Conservation (phyloP, 2,329 filamentous ascomycete genomes). For the Parastagonospora nodorum region DNA sequence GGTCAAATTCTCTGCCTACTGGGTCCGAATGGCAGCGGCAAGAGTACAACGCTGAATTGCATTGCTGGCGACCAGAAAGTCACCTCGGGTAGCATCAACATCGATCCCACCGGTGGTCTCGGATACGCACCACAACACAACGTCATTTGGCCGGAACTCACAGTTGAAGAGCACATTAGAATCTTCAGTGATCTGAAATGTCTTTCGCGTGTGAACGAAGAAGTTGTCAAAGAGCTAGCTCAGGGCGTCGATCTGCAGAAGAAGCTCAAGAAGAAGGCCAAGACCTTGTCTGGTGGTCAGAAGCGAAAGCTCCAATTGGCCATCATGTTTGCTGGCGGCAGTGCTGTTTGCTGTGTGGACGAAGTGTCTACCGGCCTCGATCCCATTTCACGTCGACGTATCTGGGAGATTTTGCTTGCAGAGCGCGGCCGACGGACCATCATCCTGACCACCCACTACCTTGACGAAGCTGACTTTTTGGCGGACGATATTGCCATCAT, state of each 20-base stretch:
- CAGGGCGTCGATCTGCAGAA: constrained; percentile 72
- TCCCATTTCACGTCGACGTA: constrained; percentile 80
- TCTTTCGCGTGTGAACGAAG: constrained; percentile 40
- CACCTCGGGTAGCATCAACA: constrained; percentile 24
- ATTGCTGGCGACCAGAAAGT: constrained; percentile 29
- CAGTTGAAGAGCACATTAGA: constrained; percentile 33
- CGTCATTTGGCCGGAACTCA: constrained; percentile 34
- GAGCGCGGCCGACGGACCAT: constrained; percentile 80
- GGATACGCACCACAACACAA: constrained; percentile 35
- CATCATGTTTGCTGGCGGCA: constrained; percentile 91
- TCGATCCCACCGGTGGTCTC: constrained; percentile 29
- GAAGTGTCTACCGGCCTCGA: constrained; percentile 88
- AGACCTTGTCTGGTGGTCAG: constrained; percentile 84
- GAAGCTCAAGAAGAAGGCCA: constrained; percentile 71
- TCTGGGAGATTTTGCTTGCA: constrained; percentile 88
- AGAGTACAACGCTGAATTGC: constrained; percentile 32
- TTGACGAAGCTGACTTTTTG: constrained; percentile 6
- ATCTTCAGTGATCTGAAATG: constrained; percentile 37
- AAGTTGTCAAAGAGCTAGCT: constrained; percentile 54
- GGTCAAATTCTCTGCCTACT: constrained; percentile 35
- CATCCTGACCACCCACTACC: constrained; percentile 80
- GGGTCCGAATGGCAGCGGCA: constrained; percentile 33
- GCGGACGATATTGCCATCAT: constrained; percentile 6
- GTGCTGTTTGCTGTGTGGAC: constrained; percentile 82
- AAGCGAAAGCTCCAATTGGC: constrained; percentile 88